Base-by-base conservation (phyloP, 164 flowering plant genomes). In the Saururus chinensis region DNA sequence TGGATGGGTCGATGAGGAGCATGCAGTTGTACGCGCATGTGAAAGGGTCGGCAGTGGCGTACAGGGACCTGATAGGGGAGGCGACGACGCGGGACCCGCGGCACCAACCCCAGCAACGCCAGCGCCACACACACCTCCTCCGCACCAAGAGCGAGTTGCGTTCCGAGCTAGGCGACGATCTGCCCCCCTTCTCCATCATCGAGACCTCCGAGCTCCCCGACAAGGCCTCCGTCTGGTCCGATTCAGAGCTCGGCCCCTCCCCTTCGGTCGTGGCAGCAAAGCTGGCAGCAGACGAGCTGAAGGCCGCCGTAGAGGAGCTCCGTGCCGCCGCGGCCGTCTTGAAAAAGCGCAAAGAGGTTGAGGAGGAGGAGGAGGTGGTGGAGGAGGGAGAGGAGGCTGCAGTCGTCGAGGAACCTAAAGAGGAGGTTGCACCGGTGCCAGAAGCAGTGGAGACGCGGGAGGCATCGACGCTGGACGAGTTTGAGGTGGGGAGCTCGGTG, bases 1-100 rank as follows among this genome's bases (percentile, higher is more conserved):
- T 92, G 10, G 91, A 88, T 60, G 77, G 86, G 60, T 75, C 96
- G 1, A 80, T 89, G 86, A 53, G 95, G 40, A 87, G 88, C 78
- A 88, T 92, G 97, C 96, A 97, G 0, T 53, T 92, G 23, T 92
- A 83, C 56, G 68, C 75, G 17, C 83, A 83, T 11, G 61, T 81
- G 4, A 73, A 69, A 40, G 9, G 77, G 16, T 82, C 92, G 0
- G 88, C 95, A 0, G 75, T 87, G 4, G 95, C 89, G 0, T 84
- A 75, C 59, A 79, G 77, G 1, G 79, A 83, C 51, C 63, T 86
- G 16, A 82, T 87, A 85, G 85, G 82, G 4, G 82, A 49, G 22
- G 14, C 55, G 8, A 26, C 55, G 1, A 64, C 63, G 55, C 57
- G n/a, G 72, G 57, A 53, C 11, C 64, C 51, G 26, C 60, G 64